Conservation (phyloP, 306 rosid genomes). For the Alnus rubra region DNA sequence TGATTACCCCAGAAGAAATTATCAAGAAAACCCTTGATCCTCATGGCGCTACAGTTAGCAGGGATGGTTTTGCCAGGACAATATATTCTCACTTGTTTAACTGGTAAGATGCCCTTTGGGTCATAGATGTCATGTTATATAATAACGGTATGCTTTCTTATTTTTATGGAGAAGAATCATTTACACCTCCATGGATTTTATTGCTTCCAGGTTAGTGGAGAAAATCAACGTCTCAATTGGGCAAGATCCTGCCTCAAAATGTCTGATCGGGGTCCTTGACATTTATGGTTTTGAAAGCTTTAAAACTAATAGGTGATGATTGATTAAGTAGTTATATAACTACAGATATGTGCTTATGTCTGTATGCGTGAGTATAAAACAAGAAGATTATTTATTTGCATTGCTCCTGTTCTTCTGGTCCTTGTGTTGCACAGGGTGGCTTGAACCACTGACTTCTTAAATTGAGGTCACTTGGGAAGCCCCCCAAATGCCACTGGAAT, state of each 20-base stretch:
- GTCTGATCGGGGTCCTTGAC: slow-evolving; percentile 86
- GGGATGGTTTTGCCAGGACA: slow-evolving; percentile 94
- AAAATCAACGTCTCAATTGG: slow-evolving; percentile 88
- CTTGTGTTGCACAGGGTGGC: slow-evolving; percentile 19
- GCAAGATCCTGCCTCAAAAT: slow-evolving; percentile 72
- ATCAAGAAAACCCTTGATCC: slow-evolving; percentile 85
- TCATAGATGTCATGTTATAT: slow-evolving; percentile 4
- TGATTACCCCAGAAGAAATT: slow-evolving; percentile 90
- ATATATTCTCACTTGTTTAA: slow-evolving; percentile 83
- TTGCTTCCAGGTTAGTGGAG: slow-evolving; percentile 73
- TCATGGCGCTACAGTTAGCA: slow-evolving; percentile 64
- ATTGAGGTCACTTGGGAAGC: slow-evolving; percentile 2
- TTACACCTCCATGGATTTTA: slow-evolving; percentile 28
- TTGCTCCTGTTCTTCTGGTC: slow-evolving; percentile 13
- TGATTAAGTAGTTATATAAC: neutral
- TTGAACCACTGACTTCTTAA: slow-evolving; percentile 27
- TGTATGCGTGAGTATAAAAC: neutral
- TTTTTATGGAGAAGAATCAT: slow-evolving; percentile 17
- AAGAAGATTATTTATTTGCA: neutral
- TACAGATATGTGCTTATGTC: neutral
- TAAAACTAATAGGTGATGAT: slow-evolving; percentile 64
- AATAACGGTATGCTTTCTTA: slow-evolving; percentile 14
- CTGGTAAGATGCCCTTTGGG: slow-evolving; percentile 50
- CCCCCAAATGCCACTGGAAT: slow-evolving; percentile 19
- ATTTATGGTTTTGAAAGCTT: slow-evolving; percentile 97